A percentile compares a stretch with the other conserved stretches of the same genome.
Conservation (phyloP, 108 stramenopile species). For the Cylindrotheca fusiformis region DNA sequence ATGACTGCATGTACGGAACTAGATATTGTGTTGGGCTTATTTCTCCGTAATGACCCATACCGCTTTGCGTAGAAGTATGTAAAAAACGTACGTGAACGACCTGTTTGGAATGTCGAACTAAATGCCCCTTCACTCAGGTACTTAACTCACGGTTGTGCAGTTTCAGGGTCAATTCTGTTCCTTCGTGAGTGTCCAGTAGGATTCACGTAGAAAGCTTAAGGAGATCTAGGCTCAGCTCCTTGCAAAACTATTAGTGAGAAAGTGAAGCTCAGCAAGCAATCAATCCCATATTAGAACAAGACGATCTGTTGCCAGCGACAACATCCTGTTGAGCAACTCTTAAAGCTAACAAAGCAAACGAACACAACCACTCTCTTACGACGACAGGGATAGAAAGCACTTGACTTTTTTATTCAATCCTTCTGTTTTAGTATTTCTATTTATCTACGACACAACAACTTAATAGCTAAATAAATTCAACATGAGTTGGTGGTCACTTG, state of each 20-base stretch:
- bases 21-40: no score
- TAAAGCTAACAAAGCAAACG: not conserved
- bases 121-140: no score
- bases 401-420: not conserved
- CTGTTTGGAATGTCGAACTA: no score
- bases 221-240: no score
- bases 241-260: not conserved
- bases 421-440: not conserved
- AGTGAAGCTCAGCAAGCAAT: not conserved
- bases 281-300: not conserved
- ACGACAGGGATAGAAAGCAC: not conserved
- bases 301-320: not conserved
- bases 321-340: not conserved
- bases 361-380: not conserved
- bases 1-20: no score
- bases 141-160: no score
- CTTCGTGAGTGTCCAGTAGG: no score
- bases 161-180: no score
- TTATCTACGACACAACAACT: not conserved
- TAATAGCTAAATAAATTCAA: slow-evolving; percentile 7
- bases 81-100: no score
- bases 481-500: slow-evolving; percentile 42
- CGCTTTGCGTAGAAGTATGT: no score
- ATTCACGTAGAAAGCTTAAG: no score
- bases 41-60: no score